phyloP scores from a whole-genome alignment of 78 protist genomes.

The Isochrysis galbana region DNA sequence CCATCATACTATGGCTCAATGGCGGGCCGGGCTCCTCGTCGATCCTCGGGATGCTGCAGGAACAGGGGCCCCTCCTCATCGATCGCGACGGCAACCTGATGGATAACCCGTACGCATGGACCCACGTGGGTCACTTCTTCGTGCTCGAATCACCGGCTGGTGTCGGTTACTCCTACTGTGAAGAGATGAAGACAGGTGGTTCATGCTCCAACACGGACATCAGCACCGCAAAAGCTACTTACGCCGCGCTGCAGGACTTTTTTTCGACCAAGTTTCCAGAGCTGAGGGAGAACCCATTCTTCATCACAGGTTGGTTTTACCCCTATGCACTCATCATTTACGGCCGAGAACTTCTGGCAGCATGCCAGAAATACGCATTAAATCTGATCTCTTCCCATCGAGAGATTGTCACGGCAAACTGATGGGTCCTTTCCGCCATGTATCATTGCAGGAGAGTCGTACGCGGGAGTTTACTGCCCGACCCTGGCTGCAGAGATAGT shows the following conservation, averaged over 20 bases:
- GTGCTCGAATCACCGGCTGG: slow-evolving; percentile 49
- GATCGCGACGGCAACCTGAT: neutral
- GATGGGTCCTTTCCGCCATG: no score
- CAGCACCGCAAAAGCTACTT: neutral
- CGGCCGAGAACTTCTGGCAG: neutral
- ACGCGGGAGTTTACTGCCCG: slow-evolving; percentile 61
- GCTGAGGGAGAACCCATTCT: neutral
- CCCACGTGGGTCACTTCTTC: slow-evolving; percentile 25
- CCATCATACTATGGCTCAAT: slow-evolving; percentile 1
- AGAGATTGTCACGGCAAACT: neutral
- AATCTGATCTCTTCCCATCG: neutral
- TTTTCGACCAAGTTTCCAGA: slow-evolving; percentile 22
- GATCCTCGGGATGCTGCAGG: neutral
- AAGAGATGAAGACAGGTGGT: neutral
- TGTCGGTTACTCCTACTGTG: slow-evolving; percentile 56
- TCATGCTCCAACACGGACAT: neutral
- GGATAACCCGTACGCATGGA: slow-evolving; percentile 56
- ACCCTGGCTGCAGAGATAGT: slow-evolving; percentile 28
- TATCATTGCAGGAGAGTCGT: slow-evolving; percentile 45
- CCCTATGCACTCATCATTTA: neutral
- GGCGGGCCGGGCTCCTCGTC: slow-evolving; percentile 21
- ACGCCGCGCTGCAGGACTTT: neutral
- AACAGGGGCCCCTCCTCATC: slow-evolving; percentile 16
- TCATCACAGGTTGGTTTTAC: neutral
- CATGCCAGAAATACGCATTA: neutral